These are phyloP conservation scores for Podaxis pistillaris DNA, from an alignment of 768 basidiomycete species.

Conservation along the genomic window DNA sequence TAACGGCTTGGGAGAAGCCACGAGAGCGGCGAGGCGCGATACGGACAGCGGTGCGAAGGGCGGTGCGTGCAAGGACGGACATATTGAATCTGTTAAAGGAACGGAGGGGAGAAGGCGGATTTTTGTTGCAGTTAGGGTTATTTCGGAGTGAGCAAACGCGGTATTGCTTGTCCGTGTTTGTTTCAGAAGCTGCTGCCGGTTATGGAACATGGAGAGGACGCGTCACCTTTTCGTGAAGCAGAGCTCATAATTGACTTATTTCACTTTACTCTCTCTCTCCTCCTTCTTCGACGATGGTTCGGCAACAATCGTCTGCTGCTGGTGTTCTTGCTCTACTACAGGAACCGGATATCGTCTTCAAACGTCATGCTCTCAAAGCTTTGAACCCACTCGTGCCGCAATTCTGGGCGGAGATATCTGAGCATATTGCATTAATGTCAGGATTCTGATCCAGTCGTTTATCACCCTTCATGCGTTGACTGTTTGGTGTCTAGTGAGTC, in stretches of 20 bases:
- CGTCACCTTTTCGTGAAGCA: slow-evolving; percentile 37
- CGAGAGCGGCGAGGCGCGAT: slow-evolving; percentile 36
- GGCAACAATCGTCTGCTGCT: slow-evolving; percentile 77
- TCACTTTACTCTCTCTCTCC: slow-evolving; percentile 18
- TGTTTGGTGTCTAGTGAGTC: slow-evolving; percentile 62
- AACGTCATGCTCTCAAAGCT: slow-evolving; percentile 86
- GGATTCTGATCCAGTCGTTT: slow-evolving; percentile 28
- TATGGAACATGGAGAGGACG: slow-evolving; percentile 31
- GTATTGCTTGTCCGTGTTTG: slow-evolving; percentile 1
- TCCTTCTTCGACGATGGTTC: slow-evolving; percentile 52
- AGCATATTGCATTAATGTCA: slow-evolving; percentile 87
- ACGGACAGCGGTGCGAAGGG: slow-evolving; percentile 48
- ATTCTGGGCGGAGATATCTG: slow-evolving; percentile 99
- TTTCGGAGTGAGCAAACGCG: slow-evolving; percentile 30
- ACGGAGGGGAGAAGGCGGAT: slow-evolving; percentile 12
- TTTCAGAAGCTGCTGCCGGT: slow-evolving; percentile 16
- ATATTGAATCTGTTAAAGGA: slow-evolving; percentile 28
- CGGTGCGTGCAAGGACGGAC: slow-evolving; percentile 49
- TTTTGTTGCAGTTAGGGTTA: slow-evolving; percentile 23
- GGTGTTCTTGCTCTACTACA: slow-evolving; percentile 90
- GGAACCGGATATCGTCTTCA: slow-evolving; percentile 85
- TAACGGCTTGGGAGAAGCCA: slow-evolving; percentile 38
- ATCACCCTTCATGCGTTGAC: slow-evolving; percentile 13
- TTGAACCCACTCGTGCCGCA: slow-evolving; percentile 84
- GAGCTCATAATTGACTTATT: slow-evolving; percentile 18